Percentiles rank a stretch among this genome's conserved stretches.
Conservation (phyloP, 1,284 basidiomycete species). For the Earliella scabrosa region DNA sequence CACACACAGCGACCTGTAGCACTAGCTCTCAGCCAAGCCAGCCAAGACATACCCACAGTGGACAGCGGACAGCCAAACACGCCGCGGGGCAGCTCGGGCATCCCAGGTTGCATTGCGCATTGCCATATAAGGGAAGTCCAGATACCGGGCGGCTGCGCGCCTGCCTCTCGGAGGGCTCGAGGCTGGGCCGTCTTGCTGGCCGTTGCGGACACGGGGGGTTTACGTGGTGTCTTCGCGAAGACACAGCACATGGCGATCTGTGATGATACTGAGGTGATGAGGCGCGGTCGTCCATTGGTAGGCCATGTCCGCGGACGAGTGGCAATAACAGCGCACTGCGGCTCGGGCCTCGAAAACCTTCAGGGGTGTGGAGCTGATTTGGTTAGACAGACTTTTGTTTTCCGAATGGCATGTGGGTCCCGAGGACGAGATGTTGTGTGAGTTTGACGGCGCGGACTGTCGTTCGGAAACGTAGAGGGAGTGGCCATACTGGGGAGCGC, state of each 20-base stretch:
- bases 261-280: neutral
- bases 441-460: too few relatives aligned
- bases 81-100: too few relatives aligned
- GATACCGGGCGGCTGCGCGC: neutral
- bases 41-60: neutral
- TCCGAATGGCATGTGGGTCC: neutral
- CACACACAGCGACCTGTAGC: neutral
- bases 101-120: too few relatives aligned
- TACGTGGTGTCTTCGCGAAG: neutral
- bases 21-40: neutral
- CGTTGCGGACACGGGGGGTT: too few relatives aligned
- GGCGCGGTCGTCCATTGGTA: too few relatives aligned
- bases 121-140: neutral
- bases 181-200: too few relatives aligned
- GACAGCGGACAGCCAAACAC: neutral
- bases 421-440: too few relatives aligned
- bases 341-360: neutral
- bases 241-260: neutral
- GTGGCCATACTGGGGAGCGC: too few relatives aligned
- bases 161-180: neutral
- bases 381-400: neutral
- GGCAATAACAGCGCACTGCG: neutral
- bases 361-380: neutral
- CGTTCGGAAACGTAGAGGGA: too few relatives aligned
- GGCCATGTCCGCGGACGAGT: slow-evolving; percentile 1